Evolutionary conservation across 2,329 filamentous ascomycete genomes (phyloP).

Genomic region (Pestalotiopsis sp.): DNA sequence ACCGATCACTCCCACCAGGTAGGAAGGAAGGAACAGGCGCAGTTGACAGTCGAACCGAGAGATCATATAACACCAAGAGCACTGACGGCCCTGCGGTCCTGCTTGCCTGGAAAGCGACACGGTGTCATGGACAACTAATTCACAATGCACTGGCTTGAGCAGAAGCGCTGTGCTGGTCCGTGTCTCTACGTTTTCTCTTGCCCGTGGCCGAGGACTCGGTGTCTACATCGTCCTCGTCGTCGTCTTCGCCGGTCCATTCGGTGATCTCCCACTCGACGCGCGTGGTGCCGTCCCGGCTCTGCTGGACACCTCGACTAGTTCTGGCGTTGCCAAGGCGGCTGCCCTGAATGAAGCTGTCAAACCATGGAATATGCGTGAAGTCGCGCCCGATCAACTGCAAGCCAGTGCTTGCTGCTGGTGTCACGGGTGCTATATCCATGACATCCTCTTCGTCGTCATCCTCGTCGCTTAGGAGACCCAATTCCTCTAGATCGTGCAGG

Average conservation of each 20-base stretch:
- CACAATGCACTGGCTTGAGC: conserved; percentile 9
- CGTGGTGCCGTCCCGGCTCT: conserved; percentile 64
- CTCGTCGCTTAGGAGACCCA: conserved; percentile 68
- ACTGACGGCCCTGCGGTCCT: conserved; percentile 14
- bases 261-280: conserved; percentile 82
- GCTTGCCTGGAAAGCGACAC: conserved; percentile 4
- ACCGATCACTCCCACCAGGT: not conserved
- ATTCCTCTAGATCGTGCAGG: conserved; percentile 70
- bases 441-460: conserved; percentile 30
- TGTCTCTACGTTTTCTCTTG: conserved; percentile 57
- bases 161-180: conserved; percentile 30
- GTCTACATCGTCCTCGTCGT: conserved; percentile 31
- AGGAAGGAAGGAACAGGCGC: not conserved
- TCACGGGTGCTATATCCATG: conserved; percentile 28
- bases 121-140: conserved; percentile 7
- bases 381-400: conserved; percentile 48
- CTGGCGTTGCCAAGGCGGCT: conserved; percentile 72
- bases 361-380: conserved; percentile 80
- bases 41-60: not conserved
- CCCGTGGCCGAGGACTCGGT: conserved; percentile 39
- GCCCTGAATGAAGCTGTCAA: conserved; percentile 78
- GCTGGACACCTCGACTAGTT: conserved; percentile 56
- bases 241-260: conserved; percentile 64
- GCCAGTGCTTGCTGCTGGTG: conserved; percentile 34
- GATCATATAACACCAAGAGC: not conserved